These are phyloP conservation scores for Graphiopsis chlorocephala DNA, from an alignment of 2,329 filamentous ascomycete species.

Conservation along the genomic window DNA sequence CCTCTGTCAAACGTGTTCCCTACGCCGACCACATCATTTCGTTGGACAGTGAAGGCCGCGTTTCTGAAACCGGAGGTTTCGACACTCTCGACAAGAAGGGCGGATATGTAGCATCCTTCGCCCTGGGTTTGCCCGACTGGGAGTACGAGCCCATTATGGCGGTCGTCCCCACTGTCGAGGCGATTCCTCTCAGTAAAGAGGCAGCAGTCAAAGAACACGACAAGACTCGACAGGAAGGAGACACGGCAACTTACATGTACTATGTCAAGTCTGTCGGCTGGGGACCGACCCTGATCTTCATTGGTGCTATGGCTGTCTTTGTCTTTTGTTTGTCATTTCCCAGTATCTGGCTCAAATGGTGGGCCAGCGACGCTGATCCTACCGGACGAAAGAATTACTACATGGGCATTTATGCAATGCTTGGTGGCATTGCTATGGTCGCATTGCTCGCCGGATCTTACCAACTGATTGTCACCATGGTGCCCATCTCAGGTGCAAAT, in stretches of 20 bases:
- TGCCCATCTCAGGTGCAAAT: constrained; percentile 50
- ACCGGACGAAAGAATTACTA: constrained; percentile 3
- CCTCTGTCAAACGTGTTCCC: constrained; percentile 32
- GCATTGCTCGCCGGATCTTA: constrained; percentile 34
- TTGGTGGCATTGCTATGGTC: constrained; percentile 30
- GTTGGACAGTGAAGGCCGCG: constrained; percentile 29
- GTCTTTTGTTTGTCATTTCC: constrained; percentile 33
- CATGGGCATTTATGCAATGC: constrained; percentile 22
- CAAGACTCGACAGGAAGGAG: constrained; percentile 41
- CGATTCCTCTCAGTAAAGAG: constrained; percentile 6
- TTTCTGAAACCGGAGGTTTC: constrained; percentile 39
- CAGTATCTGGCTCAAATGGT: constrained; percentile 50
- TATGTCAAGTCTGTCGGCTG: constrained; percentile 19
- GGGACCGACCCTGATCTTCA: constrained; percentile 9
- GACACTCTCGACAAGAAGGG: constrained; percentile 21
- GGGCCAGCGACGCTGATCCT: constrained; percentile 33
- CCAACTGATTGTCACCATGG: constrained; percentile 54
- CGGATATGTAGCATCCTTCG: constrained; percentile 18
- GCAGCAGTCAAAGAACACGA: constrained; percentile 37
- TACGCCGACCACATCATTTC: constrained; percentile 44
- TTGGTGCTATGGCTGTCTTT: constrained; percentile 12
- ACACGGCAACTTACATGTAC: constrained; percentile 37
- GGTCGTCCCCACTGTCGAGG: neutral
- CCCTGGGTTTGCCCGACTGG: constrained; percentile 3
- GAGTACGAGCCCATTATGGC: neutral